These are phyloP conservation scores for Byssoonygena ceratinophila DNA, from an alignment of 2,329 filamentous ascomycete genomes.

Conservation along the genomic window DNA sequence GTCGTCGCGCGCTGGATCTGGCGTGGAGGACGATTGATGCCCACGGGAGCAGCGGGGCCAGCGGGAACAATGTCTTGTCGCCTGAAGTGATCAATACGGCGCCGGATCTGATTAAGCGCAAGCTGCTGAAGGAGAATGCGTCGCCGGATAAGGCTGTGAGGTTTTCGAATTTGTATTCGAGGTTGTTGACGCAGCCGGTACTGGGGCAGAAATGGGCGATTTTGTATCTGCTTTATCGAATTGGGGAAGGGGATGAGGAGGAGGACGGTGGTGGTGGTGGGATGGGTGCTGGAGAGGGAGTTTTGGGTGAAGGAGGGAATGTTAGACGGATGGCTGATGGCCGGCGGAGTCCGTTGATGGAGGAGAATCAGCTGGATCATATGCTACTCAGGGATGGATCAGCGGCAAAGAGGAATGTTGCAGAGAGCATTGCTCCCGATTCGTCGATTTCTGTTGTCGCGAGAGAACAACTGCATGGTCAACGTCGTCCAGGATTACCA, in stretches of 20 bases:
- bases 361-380: conserved; percentile 31
- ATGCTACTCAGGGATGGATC: conserved; percentile 26
- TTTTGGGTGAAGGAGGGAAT: not conserved
- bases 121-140: conserved; percentile 66
- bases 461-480: conserved; percentile 20
- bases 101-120: conserved; percentile 81
- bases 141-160: conserved; percentile 64
- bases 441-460: conserved; percentile 33
- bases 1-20: conserved; percentile 27
- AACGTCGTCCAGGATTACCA: conserved; percentile 1
- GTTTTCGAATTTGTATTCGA: conserved; percentile 84
- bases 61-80: conserved; percentile 12
- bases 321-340: conserved; percentile 5
- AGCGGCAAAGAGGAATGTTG: conserved; percentile 17
- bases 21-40: conserved; percentile 33
- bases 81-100: conserved; percentile 65
- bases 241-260: conserved; percentile 52
- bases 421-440: conserved; percentile 27
- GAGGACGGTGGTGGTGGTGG: conserved; percentile 37
- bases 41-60: conserved; percentile 14
- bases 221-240: conserved; percentile 75
- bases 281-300: conserved; percentile 16
- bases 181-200: conserved; percentile 80
- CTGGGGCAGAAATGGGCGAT: conserved; percentile 96
- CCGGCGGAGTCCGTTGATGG: conserved; percentile 31